Evolutionary conservation across 495 filamentous ascomycete genomes (phyloP).

Genomic region (Tuber brumale): DNA sequence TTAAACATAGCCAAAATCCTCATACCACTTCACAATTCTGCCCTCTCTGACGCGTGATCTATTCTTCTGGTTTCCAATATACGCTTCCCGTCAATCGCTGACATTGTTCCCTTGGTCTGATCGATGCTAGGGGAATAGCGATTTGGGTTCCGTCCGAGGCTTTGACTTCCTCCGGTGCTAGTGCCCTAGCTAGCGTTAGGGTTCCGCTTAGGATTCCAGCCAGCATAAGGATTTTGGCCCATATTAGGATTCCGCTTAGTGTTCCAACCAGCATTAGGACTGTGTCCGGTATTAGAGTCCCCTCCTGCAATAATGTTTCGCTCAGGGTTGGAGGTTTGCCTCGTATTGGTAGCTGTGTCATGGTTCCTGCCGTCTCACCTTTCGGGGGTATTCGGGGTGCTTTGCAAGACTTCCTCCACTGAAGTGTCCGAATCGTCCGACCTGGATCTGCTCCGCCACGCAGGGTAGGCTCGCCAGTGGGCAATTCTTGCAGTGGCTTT

Average conservation of each 20-base stretch:
- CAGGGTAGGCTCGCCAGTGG: background rate
- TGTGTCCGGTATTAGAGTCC: background rate
- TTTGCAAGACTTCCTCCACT: background rate
- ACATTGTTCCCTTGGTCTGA: too few relatives aligned
- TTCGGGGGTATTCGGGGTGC: background rate
- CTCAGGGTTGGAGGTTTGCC: background rate
- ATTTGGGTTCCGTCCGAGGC: too few relatives aligned
- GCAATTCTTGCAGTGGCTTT: background rate
- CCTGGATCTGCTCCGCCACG: background rate
- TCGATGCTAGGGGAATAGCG: too few relatives aligned
- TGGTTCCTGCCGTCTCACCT: background rate
- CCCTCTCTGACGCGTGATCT: too few relatives aligned
- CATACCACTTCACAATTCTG: too few relatives aligned
- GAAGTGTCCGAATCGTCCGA: background rate
- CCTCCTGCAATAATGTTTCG: fast-evolving
- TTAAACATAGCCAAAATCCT: too few relatives aligned
- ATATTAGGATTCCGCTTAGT: background rate
- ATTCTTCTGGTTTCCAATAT: too few relatives aligned
- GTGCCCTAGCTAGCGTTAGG: background rate
- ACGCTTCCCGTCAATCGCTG: too few relatives aligned
- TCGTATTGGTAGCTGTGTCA: background rate
- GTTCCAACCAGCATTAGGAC: background rate
- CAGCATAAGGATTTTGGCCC: background rate
- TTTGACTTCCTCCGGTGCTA: too few relatives aligned
- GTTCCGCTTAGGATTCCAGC: background rate